Evolutionary conservation across 495 filamentous ascomycete genomes (phyloP).

Genomic region (Bacidia rubella): DNA sequence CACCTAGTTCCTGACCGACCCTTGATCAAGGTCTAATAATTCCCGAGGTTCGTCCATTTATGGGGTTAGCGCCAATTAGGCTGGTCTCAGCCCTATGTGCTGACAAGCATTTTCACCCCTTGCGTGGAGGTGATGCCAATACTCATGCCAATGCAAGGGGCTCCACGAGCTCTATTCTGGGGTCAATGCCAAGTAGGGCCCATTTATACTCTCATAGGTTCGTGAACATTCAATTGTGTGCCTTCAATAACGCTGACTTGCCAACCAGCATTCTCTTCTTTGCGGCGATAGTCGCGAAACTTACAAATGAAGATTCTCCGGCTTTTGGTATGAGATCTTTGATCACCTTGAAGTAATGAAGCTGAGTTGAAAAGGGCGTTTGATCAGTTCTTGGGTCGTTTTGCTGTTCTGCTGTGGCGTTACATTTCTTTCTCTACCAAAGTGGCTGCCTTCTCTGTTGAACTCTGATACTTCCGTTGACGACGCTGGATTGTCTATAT

Average conservation of each 20-base stretch:
- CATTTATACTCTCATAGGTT: conserved; percentile 11
- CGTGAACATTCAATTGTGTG: neutral
- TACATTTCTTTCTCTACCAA: conserved; percentile 22
- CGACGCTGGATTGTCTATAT: neutral
- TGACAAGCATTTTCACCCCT: no score
- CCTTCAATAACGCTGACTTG: conserved; percentile 1
- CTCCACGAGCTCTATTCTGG: neutral
- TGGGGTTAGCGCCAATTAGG: no score
- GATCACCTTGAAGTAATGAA: neutral
- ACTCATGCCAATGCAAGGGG: conserved; percentile 6
- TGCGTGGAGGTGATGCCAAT: no score
- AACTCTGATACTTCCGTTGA: neutral
- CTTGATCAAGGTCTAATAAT: no score
- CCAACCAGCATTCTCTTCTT: conserved; percentile 8
- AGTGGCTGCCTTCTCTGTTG: neutral
- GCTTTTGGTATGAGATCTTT: conserved; percentile 7
- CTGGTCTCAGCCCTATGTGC: no score
- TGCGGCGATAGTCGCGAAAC: conserved; percentile 2
- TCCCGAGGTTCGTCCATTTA: no score
- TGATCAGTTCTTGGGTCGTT: conserved; percentile 27
- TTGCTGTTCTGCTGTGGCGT: conserved; percentile 26
- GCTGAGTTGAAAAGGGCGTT: conserved; percentile 26
- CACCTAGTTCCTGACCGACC: no score
- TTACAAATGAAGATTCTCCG: conserved; percentile 7
- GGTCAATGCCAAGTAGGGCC: conserved; percentile 12